These are phyloP conservation scores for Lactarius pseudohatsudake DNA, from an alignment of 768 basidiomycete species.

Conservation along the genomic window DNA sequence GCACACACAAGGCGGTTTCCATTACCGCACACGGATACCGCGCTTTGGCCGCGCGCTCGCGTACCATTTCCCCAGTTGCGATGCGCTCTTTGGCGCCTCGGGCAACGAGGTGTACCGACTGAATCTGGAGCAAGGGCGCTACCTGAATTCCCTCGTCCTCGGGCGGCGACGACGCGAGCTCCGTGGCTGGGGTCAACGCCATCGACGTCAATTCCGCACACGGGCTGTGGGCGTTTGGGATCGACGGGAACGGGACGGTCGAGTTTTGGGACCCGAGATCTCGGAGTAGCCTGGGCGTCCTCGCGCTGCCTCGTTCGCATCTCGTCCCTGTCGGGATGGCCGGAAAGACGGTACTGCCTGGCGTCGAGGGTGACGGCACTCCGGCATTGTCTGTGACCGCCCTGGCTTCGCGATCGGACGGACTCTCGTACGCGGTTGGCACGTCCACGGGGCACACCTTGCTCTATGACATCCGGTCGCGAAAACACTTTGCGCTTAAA, in stretches of 20 bases:
- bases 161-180: slow-evolving; percentile 49
- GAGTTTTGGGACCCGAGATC: slow-evolving; percentile 98
- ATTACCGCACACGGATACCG: slow-evolving; percentile 92
- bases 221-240: slow-evolving; percentile 84
- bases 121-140: slow-evolving; percentile 93
- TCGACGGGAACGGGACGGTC: slow-evolving; percentile 82
- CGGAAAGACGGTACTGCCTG: slow-evolving; percentile 37
- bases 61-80: slow-evolving; percentile 94
- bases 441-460: slow-evolving; percentile 94
- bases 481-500: slow-evolving; percentile 80
- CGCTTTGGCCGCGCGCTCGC: slow-evolving; percentile 89
- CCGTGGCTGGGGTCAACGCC: slow-evolving; percentile 82
- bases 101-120: slow-evolving; percentile 90
- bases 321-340: slow-evolving; percentile 45
- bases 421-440: slow-evolving; percentile 90
- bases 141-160: slow-evolving; percentile 76
- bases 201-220: slow-evolving; percentile 94
- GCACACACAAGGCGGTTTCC: slow-evolving; percentile 91
- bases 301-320: slow-evolving; percentile 57
- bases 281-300: slow-evolving; percentile 65
- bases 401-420: slow-evolving; percentile 81
- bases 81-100: slow-evolving; percentile 80
- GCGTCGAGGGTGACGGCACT: slow-evolving; percentile 38
- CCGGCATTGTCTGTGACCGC: slow-evolving; percentile 69
- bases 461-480: slow-evolving; percentile 89